phyloP scores from a whole-genome alignment of 1,284 basidiomycete genomes.

The Ustilago xerochloae region DNA sequence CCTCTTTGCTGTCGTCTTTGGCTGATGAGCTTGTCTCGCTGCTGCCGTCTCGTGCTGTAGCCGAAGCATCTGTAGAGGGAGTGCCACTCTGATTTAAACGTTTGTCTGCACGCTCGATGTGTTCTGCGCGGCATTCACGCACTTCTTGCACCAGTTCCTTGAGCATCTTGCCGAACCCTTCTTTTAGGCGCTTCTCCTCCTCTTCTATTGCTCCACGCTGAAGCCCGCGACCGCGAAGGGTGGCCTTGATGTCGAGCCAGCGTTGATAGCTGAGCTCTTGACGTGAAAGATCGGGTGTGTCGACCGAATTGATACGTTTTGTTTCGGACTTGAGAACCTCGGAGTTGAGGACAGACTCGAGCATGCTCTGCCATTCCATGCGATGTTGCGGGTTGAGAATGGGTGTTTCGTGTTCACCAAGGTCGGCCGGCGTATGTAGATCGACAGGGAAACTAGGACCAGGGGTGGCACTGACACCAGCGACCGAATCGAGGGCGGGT shows the following conservation, averaged over 20 bases:
- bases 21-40: too few species aligned
- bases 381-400: constrained; percentile 56
- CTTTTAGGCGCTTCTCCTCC: constrained; percentile 83
- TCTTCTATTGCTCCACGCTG: constrained; percentile 77
- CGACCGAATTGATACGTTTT: constrained; percentile 69
- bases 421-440: constrained; percentile 35
- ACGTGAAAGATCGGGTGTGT: constrained; percentile 58
- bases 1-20: background rate
- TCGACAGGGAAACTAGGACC: constrained; percentile 45
- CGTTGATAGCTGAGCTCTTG: constrained; percentile 70
- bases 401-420: constrained; percentile 43
- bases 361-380: constrained; percentile 68
- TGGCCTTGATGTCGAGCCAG: constrained; percentile 92
- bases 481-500: constrained; percentile 6
- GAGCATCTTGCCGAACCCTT: constrained; percentile 81
- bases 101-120: constrained; percentile 63
- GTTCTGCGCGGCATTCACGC: constrained; percentile 75
- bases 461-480: constrained; percentile 24
- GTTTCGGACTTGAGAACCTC: constrained; percentile 67
- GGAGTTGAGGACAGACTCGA: constrained; percentile 64
- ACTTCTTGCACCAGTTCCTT: constrained; percentile 87
- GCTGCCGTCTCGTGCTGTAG: background rate
- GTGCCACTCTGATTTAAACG: background rate
- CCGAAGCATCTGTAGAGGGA: constrained; percentile 68
- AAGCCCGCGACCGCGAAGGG: constrained; percentile 74